Conservation (phyloP, 345 rosid genomes). For the Lepidium sativum region DNA sequence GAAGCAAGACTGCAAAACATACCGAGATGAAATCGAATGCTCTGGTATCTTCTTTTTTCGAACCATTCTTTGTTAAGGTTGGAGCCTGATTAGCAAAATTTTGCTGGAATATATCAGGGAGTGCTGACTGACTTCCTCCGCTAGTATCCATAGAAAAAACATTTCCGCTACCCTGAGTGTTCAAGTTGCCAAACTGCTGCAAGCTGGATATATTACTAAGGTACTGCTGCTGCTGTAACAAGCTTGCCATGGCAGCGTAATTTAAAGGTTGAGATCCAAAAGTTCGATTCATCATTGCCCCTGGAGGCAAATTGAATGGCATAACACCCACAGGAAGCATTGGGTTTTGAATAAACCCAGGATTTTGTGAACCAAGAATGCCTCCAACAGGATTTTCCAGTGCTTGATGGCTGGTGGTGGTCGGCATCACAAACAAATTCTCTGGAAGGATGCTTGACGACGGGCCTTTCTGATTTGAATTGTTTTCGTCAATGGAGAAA, state of each 20-base stretch:
- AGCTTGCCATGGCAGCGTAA: constrained; percentile 60
- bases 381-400: constrained; percentile 41
- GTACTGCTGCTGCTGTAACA: constrained; percentile 67
- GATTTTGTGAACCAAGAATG: constrained; percentile 40
- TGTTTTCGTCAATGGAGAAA: constrained; percentile 47
- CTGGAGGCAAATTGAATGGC: constrained; percentile 56
- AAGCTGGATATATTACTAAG: constrained; percentile 69
- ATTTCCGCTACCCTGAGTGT: constrained; percentile 38
- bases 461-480: constrained; percentile 35
- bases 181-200: constrained; percentile 60
- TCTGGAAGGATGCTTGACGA: constrained; percentile 37
- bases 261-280: constrained; percentile 55
- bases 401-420: constrained; percentile 32
- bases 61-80: constrained; percentile 43
- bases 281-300: constrained; percentile 57
- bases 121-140: constrained; percentile 42
- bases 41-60: constrained; percentile 74
- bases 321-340: constrained; percentile 41
- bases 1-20: constrained; percentile 30
- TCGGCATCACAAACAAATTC: constrained; percentile 35
- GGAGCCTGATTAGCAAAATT: constrained; percentile 54
- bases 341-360: constrained; percentile 39
- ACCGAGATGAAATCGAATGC: constrained; percentile 97
- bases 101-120: constrained; percentile 86
- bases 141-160: constrained; percentile 29